Conservation (phyloP, 176 grass and related monocot genomes). For the Lolium perenne region DNA sequence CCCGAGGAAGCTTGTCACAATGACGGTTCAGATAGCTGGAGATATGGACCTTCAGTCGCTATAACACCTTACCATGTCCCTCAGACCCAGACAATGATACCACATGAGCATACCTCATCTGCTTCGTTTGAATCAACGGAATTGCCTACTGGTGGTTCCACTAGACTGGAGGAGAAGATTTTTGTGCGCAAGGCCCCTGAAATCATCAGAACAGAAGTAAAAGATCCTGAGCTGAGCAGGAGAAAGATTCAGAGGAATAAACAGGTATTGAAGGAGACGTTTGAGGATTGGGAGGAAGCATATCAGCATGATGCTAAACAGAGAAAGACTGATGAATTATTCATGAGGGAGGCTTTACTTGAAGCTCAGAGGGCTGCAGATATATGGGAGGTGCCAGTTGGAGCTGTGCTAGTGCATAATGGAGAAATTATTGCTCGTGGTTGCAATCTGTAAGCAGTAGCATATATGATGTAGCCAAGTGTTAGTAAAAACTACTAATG, state of each 20-base stretch:
- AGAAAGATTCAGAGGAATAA: constrained; percentile 77
- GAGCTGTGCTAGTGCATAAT: constrained; percentile 87
- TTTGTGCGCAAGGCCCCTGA: constrained; percentile 45
- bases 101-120: constrained; percentile 44
- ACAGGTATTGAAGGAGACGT: constrained; percentile 79
- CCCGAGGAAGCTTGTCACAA: constrained; percentile 30
- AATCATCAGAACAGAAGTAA: constrained; percentile 45
- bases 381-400: constrained; percentile 95
- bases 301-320: constrained; percentile 69
- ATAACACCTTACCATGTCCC: constrained; percentile 35
- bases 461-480: constrained; percentile 31
- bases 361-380: constrained; percentile 96
- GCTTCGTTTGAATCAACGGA: constrained; percentile 34
- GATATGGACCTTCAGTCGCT: constrained; percentile 44
- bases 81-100: constrained; percentile 32
- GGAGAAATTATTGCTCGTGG: constrained; percentile 95
- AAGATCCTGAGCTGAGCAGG: constrained; percentile 60
- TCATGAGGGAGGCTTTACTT: constrained; percentile 96
- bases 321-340: constrained; percentile 85
- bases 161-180: constrained; percentile 51
- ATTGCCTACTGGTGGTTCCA: constrained; percentile 32
- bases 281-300: constrained; percentile 94
- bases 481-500: not conserved
- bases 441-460: constrained; percentile 81
- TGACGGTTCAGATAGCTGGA: constrained; percentile 31